These are phyloP conservation scores for Polyplosphaeria fusca DNA, from an alignment of 495 filamentous ascomycete genomes.

Conservation along the genomic window DNA sequence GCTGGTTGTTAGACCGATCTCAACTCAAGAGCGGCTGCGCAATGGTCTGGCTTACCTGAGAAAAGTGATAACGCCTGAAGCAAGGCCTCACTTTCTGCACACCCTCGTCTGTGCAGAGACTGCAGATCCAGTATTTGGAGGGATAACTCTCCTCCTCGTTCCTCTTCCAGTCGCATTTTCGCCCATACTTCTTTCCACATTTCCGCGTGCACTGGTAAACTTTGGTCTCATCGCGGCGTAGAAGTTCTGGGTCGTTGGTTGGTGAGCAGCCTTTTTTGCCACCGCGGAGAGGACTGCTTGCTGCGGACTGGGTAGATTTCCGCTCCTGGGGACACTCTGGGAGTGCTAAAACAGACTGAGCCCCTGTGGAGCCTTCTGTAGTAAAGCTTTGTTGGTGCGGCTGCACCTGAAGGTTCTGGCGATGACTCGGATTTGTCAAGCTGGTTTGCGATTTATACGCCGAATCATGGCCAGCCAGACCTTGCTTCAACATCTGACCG, in stretches of 20 bases:
- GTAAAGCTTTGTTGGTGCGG: no score
- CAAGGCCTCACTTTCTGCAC: slow-evolving; percentile 31
- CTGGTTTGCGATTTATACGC: slow-evolving; percentile 32
- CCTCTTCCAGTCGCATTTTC: slow-evolving; percentile 36
- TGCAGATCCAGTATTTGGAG: slow-evolving; percentile 31
- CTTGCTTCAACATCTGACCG: slow-evolving; percentile 28
- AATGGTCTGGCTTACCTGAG: slow-evolving; percentile 16
- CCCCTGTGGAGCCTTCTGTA: no score
- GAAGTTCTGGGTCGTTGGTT: slow-evolving; percentile 15
- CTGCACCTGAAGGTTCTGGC: slow-evolving; percentile 2
- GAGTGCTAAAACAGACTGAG: no score
- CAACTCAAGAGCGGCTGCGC: neutral
- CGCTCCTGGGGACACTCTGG: no score
- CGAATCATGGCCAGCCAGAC: slow-evolving; percentile 27
- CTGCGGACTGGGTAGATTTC: neutral
- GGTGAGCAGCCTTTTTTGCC: slow-evolving; percentile 28
- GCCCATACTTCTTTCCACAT: slow-evolving; percentile 32
- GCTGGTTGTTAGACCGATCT: neutral
- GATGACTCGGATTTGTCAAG: neutral
- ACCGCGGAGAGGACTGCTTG: no score
- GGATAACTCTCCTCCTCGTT: slow-evolving; percentile 35
- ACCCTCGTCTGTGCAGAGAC: slow-evolving; percentile 17
- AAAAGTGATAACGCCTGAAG: slow-evolving; percentile 31
- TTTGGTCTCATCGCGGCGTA: slow-evolving; percentile 23
- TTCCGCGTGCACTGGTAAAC: slow-evolving; percentile 34